These are phyloP conservation scores for Leptographium radiaticola DNA, from an alignment of 2,329 filamentous ascomycete species.

Conservation along the genomic window DNA sequence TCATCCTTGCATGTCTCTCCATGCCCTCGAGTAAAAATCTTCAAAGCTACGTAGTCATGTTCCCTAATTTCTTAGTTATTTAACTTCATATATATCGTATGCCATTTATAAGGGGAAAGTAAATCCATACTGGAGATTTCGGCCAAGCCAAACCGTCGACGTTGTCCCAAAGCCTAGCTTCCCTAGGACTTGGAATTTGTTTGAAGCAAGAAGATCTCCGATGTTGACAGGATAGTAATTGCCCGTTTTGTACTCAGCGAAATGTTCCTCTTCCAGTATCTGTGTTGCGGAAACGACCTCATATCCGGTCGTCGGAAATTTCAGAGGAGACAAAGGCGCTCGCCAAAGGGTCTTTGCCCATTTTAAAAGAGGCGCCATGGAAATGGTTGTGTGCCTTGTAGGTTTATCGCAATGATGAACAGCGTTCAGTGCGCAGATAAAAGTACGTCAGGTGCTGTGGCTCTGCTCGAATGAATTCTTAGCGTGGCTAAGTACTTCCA, in stretches of 20 bases:
- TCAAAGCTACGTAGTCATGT: slow-evolving; percentile 9
- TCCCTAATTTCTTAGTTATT: not conserved
- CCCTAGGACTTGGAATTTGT: slow-evolving; percentile 23
- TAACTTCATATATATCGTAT: not conserved
- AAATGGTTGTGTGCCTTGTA: too few relatives aligned
- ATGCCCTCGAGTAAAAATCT: slow-evolving; percentile 10
- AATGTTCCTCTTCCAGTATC: not conserved
- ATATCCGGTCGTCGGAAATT: too few relatives aligned
- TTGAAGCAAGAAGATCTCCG: slow-evolving; percentile 11
- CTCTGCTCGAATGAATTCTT: too few relatives aligned
- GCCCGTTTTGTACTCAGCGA: not conserved
- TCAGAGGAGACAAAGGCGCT: too few relatives aligned
- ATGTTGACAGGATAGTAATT: slow-evolving; percentile 14
- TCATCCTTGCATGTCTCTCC: slow-evolving; percentile 7
- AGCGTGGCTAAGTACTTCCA: too few relatives aligned
- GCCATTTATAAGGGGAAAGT: not conserved
- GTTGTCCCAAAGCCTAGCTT: slow-evolving; percentile 28
- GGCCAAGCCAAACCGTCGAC: slow-evolving; percentile 4
- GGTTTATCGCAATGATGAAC: too few relatives aligned
- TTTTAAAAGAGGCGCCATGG: too few relatives aligned
- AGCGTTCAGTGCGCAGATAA: too few relatives aligned
- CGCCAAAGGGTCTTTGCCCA: too few relatives aligned
- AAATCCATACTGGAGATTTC: not conserved
- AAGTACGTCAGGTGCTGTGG: too few relatives aligned
- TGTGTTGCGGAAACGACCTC: too few relatives aligned